A percentile compares a stretch with the other conserved stretches of the same genome.
Conservation (phyloP, 169 alveolate genomes). For the Cryptosporidium felis region DNA sequence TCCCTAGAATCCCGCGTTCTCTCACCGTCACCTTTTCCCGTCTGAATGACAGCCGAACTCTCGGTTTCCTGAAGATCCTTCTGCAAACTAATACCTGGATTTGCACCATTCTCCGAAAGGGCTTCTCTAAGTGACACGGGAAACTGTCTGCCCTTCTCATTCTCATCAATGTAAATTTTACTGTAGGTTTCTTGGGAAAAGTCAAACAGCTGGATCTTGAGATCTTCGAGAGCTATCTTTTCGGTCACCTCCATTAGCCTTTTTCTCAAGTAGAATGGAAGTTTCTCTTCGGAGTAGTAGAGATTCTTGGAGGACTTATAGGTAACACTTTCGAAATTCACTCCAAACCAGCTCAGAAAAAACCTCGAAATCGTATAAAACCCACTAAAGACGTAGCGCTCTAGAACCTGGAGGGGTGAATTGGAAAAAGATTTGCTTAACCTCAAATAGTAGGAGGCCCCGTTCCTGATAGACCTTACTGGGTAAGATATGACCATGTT, state of each 20-base stretch:
- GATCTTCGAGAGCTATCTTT: neutral
- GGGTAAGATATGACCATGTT: constrained; percentile 46
- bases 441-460: constrained; percentile 24
- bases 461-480: constrained; percentile 6
- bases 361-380: neutral
- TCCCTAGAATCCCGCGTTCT: too few relatives aligned
- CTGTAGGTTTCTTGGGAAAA: neutral
- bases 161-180: constrained; percentile 1
- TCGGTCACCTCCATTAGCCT: constrained; percentile 7
- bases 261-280: neutral
- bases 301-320: neutral
- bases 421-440: constrained; percentile 4
- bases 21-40: too few relatives aligned
- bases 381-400: neutral
- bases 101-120: too few relatives aligned
- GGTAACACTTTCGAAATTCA: neutral
- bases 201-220: constrained; percentile 33
- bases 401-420: neutral
- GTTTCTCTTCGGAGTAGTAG: constrained; percentile 16
- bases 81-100: too few relatives aligned
- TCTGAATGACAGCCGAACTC: too few relatives aligned
- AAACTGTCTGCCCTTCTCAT: neutral
- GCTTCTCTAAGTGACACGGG: constrained; percentile 4
- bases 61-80: too few relatives aligned
- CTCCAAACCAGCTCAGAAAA: neutral